Evolutionary conservation across 768 basidiomycete species (phyloP).

Genomic region (Mrakia frigida): DNA sequence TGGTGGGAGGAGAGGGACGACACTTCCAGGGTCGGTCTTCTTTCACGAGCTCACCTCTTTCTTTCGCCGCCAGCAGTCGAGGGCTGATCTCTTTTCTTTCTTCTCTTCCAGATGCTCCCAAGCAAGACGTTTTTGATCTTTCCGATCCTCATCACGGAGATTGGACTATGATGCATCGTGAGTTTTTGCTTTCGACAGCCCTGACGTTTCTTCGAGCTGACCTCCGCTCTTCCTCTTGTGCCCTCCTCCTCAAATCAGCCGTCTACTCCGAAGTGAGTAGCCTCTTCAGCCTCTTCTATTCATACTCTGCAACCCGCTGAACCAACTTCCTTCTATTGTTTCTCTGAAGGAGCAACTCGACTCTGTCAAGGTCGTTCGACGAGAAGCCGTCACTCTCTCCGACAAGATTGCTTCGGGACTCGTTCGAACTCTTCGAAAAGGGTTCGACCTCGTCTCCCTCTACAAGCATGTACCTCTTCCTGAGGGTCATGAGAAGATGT

Average conservation of each 20-base stretch:
- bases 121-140: background rate
- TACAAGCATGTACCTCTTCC: slow-evolving; percentile 29
- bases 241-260: background rate
- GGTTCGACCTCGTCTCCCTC: slow-evolving; percentile 68
- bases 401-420: slow-evolving; percentile 69
- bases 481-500: slow-evolving; percentile 54
- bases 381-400: slow-evolving; percentile 57
- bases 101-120: too few species aligned
- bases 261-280: slow-evolving; percentile 7
- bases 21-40: background rate
- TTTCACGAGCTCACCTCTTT: too few species aligned
- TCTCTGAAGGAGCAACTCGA: slow-evolving; percentile 38
- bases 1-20: slow-evolving; percentile 2
- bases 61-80: background rate
- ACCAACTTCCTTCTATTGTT: background rate
- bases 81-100: too few species aligned
- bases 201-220: background rate
- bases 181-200: background rate
- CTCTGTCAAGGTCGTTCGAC: slow-evolving; percentile 62
- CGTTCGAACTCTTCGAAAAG: slow-evolving; percentile 52
- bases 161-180: slow-evolving; percentile 2
- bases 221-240: background rate
- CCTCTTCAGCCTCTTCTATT: too few species aligned
- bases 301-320: background rate
- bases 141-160: background rate